Conservation (phyloP, 306 rosid species). For the Castanea crenata region DNA sequence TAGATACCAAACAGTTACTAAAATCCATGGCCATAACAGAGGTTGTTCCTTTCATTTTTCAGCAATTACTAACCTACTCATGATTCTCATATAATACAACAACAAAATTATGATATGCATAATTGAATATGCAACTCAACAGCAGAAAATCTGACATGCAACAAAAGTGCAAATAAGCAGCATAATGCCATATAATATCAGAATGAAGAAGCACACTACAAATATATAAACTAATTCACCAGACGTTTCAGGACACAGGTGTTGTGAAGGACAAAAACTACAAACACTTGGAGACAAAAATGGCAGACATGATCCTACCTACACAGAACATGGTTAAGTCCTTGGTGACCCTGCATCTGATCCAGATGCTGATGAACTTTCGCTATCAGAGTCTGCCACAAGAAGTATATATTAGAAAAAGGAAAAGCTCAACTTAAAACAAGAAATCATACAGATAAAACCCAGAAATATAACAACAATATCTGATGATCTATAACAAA, state of each 20-base stretch:
- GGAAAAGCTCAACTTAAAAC: conserved; percentile 8
- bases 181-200: not conserved
- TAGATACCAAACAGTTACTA: no score
- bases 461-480: not conserved
- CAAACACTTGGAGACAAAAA: not conserved
- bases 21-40: no score
- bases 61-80: not conserved
- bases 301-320: conserved; percentile 40
- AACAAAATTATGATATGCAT: not conserved
- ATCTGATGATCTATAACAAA: not conserved
- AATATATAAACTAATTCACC: not conserved
- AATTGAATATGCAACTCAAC: not conserved
- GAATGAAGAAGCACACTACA: not conserved
- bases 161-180: not conserved
- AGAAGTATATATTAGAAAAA: conserved; percentile 20
- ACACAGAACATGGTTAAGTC: conserved; percentile 40
- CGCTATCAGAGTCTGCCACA: conserved; percentile 89
- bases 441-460: conserved; percentile 8
- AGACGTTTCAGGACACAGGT: not conserved
- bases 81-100: not conserved
- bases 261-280: not conserved
- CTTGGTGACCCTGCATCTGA: conserved; percentile 77
- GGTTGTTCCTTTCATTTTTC: not conserved
- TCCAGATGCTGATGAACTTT: conserved; percentile 91
- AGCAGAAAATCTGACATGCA: not conserved